These are phyloP conservation scores for Schwanniomyces vanrijiae DNA, from an alignment of 805 yeast species.

Conservation along the genomic window DNA sequence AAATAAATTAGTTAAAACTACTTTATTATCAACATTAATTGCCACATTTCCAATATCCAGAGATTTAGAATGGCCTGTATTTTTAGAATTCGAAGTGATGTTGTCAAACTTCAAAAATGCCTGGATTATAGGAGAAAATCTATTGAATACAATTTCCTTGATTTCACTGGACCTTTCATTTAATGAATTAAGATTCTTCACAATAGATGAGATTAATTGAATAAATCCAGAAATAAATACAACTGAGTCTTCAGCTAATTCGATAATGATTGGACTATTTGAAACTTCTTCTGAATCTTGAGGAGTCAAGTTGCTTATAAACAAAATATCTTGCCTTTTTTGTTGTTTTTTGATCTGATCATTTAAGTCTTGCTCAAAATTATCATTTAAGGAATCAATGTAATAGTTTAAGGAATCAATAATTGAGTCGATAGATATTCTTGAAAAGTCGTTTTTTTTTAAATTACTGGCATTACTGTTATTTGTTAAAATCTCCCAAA, in stretches of 20 bases:
- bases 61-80: conserved; percentile 8
- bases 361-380: conserved; percentile 33
- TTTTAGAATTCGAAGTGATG: conserved; percentile 21
- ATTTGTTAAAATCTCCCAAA: conserved; percentile 40
- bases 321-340: conserved; percentile 34
- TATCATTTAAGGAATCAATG: conserved; percentile 43
- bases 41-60: conserved; percentile 20
- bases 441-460: conserved; percentile 40
- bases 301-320: conserved; percentile 14
- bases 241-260: conserved; percentile 77
- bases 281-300: conserved; percentile 22
- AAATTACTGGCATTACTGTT: conserved; percentile 20
- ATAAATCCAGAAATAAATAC: conserved; percentile 73
- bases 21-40: conserved; percentile 37
- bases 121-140: conserved; percentile 33
- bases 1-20: conserved; percentile 32
- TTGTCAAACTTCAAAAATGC: conserved; percentile 43
- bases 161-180: conserved; percentile 25
- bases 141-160: conserved; percentile 25
- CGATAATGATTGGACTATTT: conserved; percentile 40
- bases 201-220: conserved; percentile 51
- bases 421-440: conserved; percentile 57
- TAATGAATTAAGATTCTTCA: conserved; percentile 23
- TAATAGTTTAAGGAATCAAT: conserved; percentile 56
- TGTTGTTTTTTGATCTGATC: conserved; percentile 29